Percentiles rank a stretch among this genome's conserved stretches.
phyloP scores from a whole-genome alignment of 1,284 basidiomycete species.

The Fomes fomentarius region DNA sequence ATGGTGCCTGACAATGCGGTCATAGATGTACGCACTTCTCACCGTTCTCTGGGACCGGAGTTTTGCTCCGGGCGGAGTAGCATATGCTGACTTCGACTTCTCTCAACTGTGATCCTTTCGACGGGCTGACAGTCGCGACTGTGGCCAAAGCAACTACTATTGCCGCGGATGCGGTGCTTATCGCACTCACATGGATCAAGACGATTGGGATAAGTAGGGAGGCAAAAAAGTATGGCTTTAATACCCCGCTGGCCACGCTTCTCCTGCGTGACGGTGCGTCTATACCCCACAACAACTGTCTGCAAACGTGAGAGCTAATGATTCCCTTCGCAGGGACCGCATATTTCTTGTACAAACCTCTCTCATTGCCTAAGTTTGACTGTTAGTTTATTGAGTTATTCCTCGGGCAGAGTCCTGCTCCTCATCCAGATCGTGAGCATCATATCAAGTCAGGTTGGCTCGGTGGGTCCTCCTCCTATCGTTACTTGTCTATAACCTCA shows the following conservation, averaged over 20 bases:
- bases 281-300: background rate
- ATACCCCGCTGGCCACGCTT: background rate
- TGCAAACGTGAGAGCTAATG: background rate
- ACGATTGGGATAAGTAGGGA: slow-evolving; percentile 3
- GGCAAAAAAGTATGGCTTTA: background rate
- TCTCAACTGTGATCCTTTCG: too few relatives aligned
- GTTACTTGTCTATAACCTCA: background rate
- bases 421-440: background rate
- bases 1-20: background rate
- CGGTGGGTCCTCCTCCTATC: background rate
- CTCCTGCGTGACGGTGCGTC: slow-evolving; percentile 9
- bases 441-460: background rate
- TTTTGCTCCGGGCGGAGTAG: too few relatives aligned
- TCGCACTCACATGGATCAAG: slow-evolving; percentile 3
- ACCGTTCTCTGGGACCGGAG: too few relatives aligned
- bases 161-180: slow-evolving; percentile 3
- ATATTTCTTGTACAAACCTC: background rate
- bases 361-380: background rate
- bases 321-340: background rate
- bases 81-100: too few relatives aligned
- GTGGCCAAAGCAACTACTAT: background rate
- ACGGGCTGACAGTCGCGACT: background rate
- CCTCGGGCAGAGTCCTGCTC: background rate
- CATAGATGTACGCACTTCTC: background rate
- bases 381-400: too few relatives aligned